Base-by-base conservation (phyloP, 2,329 filamentous ascomycete species). In the Neonectria coccinea region DNA sequence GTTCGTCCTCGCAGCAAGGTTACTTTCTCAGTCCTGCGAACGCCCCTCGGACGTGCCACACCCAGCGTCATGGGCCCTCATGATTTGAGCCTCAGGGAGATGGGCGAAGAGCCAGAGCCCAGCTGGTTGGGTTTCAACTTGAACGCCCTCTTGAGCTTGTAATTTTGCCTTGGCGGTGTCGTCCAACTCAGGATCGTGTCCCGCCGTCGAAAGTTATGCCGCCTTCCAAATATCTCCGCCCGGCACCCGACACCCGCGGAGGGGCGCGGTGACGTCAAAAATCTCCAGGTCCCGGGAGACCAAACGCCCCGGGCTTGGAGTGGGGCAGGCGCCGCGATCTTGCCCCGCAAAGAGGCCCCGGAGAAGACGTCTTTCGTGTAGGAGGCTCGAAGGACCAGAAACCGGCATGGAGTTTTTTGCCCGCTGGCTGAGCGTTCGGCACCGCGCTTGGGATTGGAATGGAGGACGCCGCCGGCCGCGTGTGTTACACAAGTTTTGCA, bases 201-300 rank as follows among this genome's bases (percentile, higher is more conserved):
- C 33, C 33, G 5, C 96, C 85, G 20, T 84, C 81, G 85, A 73
- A 95, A 92, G 0, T 80, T 88, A 75, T 95, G 92, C 7, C 82
- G 69, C 2, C 81, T 18, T 42, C 8, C 39, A 42, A 42, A 10
- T 42, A 8, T 9, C 8, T 20, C 70, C 0, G 0, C 39, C 70
- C 39, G 91, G 88, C 3, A 96, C 81, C 82, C 91, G 96, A 0
- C 14, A 39, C 0, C 39, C 25, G 25, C 25, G 5, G 5, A 25
- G 25, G 4, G 25, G 25, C 25, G 25, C 89, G 1, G 92, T 91
- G 52, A 97, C 89, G 73, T 97, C 93, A 25, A 25, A 25, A 66
- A 97, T 92, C 75, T 96, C 91, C 67, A 92, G 89, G 75, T 96
- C 92, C 48, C 86, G 83, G 25, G 97, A 82, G 74, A n/a, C 96